Base-by-base conservation (phyloP, 768 basidiomycete species). In the Boletus sensibilis region DNA sequence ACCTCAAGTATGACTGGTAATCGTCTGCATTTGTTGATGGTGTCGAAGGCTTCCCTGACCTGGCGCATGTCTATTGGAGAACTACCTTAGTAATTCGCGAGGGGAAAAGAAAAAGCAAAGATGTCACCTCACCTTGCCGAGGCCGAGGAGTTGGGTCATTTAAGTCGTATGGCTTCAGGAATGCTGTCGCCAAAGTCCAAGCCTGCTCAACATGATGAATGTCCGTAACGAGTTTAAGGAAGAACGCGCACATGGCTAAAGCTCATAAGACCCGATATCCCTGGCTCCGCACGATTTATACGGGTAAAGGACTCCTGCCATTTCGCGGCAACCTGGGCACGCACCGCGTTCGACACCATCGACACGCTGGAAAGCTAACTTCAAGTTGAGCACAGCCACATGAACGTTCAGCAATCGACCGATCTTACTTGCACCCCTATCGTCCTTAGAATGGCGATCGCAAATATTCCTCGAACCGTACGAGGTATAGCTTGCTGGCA, bases 241-340 rank as follows among this genome's bases (percentile, higher is more conserved):
- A 37, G 45, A 35, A 50, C 55, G 41, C 59, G 39, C 55, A 85
- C 88, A 72, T 85, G 78, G 60, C 84, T 86, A 67, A 86, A 87
- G 8, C 74, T 71, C 68, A 90, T 74, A 18, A 88, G 75, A 10
- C 87, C 87, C 11, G 82, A 74, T 54, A 88, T 86, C 10, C 86
- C 87, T 37, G 79, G 79, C 35, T 82, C 76, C 14, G 74, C 69
- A 29, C 78, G 75, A 64, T 88, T 88, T 46, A 88, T 74, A 16
- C 84, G 79, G n/a, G 76, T 71, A 66, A 88, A 88, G 2, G 84
- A 78, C 20, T 87, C 84, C 57, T 86, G 83, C 86, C 87, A 88
- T 74, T 87, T 86, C 4, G 84, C 74, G 18, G 82, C 79, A 10
- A 88, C 84, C 66, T 88, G 86, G 1, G 80, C 78, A 44, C 80